Base-by-base conservation (phyloP, 164 flowering plant species). In the Taxillus chinensis region DNA sequence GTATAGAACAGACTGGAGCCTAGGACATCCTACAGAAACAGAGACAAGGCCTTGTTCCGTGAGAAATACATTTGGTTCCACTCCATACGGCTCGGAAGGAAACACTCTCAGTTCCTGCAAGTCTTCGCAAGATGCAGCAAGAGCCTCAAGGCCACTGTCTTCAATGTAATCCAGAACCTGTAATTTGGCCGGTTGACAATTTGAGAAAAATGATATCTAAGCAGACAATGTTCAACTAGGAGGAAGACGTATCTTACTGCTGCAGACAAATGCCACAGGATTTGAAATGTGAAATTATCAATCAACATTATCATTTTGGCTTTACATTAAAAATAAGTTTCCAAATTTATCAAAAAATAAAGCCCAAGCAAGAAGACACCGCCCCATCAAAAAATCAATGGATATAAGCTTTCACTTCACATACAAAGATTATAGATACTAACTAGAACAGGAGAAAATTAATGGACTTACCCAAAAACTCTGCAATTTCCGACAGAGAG, bases 161-260 rank as follows among this genome's bases (percentile, higher is more conserved):
- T 84, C 96, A 54, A 88, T 89, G 69, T 76, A 75, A 72, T 90
- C 97, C 66, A 90, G 67, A 15, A 90, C 90, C 96, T 90, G 80
- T 39, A 61, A n/a, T 39, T 12, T 14, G 27, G 27, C 27, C 27
- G 1, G 2, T 27, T 27, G 27, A 27, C 0, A 27, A 27, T 27
- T 27, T 27, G 27, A 27, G 27, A 27, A 27, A 27, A 27, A 27
- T 27, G 27, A 27, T 2, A 27, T 27, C 27, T 27, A 27, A 27
- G 27, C 27, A 27, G 27, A 27, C 27, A 27, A 27, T 27, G 0
- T 27, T 27, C 27, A 0, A 27, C 2, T 27, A 27, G 27, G 27
- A 27, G 2, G 27, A 0, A 27, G 27, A 27, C 0, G 2, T 2
- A 27, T 27, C 27, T 27, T 27, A 27, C 27, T 27, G 27, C 27